phyloP scores from a whole-genome alignment of 1,139 yeast genomes.

The Debaryomyces nepalensis region DNA sequence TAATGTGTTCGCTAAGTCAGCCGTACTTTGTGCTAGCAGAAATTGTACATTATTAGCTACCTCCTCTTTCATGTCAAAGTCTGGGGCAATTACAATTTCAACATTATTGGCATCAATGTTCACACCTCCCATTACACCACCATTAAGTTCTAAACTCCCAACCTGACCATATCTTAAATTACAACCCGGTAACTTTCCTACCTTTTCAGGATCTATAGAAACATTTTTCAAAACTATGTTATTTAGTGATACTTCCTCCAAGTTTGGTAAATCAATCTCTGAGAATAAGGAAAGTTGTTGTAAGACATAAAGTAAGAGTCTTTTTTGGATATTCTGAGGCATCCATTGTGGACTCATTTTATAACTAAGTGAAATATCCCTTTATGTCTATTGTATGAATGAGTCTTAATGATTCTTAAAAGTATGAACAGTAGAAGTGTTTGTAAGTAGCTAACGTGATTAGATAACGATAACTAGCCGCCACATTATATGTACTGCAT shows the following conservation, averaged over 20 bases:
- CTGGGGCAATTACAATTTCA: slow-evolving; percentile 59
- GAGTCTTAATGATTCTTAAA: no score
- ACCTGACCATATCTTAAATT: slow-evolving; percentile 67
- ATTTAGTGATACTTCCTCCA: slow-evolving; percentile 74
- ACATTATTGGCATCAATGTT: slow-evolving; percentile 61
- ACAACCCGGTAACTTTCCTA: slow-evolving; percentile 67
- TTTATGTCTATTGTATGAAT: background rate
- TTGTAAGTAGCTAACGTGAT: background rate
- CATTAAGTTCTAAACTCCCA: slow-evolving; percentile 52
- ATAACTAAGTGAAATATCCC: background rate
- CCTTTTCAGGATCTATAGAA: slow-evolving; percentile 71
- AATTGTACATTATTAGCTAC: slow-evolving; percentile 39
- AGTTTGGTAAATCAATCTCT: slow-evolving; percentile 76
- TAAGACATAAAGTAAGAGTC: slow-evolving; percentile 76
- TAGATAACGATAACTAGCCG: slow-evolving; percentile 11
- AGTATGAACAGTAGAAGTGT: background rate
- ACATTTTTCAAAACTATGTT: slow-evolving; percentile 61
- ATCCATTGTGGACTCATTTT: slow-evolving; percentile 73
- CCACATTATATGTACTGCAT: slow-evolving; percentile 4
- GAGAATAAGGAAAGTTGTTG: slow-evolving; percentile 85
- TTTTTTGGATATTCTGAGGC: slow-evolving; percentile 81
- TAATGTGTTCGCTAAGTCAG: slow-evolving; percentile 66
- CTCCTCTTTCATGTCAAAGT: slow-evolving; percentile 36
- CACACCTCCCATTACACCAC: slow-evolving; percentile 68
- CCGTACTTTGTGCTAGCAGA: slow-evolving; percentile 65